A percentile compares a stretch with the other conserved stretches of the same genome.
Conservation (phyloP, 148 eudicot genomes). For the Spergularia bocconei region DNA sequence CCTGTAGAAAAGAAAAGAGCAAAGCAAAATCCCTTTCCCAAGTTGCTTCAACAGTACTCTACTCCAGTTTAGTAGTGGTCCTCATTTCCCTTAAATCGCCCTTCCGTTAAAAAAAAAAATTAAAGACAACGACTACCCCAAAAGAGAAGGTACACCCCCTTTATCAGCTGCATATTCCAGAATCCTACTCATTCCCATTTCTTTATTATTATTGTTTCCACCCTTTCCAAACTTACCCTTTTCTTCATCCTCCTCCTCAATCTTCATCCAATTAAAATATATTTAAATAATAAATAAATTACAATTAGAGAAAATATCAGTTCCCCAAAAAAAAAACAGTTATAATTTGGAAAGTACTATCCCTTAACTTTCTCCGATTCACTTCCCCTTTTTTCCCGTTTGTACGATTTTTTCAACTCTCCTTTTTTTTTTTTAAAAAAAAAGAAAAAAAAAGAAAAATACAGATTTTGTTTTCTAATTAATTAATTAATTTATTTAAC, state of each 20-base stretch:
- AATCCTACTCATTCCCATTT: conserved; percentile 1
- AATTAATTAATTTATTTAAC: background rate
- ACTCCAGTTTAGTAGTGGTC: too few species aligned
- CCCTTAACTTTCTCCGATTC: background rate
- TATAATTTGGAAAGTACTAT: background rate
- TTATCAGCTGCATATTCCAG: conserved; percentile 22
- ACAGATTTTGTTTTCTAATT: background rate
- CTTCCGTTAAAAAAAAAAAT: too few species aligned
- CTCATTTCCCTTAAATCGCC: too few species aligned
- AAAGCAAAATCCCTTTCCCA: too few species aligned
- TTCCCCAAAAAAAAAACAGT: too few species aligned
- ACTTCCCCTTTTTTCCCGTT: conserved; percentile 18
- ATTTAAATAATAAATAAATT: too few species aligned
- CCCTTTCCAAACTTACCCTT: conserved; percentile 13
- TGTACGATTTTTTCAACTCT: background rate
- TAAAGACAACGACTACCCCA: too few species aligned
- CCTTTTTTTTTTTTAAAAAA: background rate
- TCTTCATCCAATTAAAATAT: too few species aligned
- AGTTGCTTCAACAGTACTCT: too few species aligned
- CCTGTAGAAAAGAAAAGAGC: too few species aligned
- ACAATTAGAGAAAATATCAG: too few species aligned
- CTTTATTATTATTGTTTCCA: background rate
- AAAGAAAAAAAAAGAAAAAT: too few species aligned
- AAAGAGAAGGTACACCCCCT: background rate
- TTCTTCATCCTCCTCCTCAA: background rate